phyloP scores from a whole-genome alignment of 176 grass and related monocot species.

The Carex kokanica region DNA sequence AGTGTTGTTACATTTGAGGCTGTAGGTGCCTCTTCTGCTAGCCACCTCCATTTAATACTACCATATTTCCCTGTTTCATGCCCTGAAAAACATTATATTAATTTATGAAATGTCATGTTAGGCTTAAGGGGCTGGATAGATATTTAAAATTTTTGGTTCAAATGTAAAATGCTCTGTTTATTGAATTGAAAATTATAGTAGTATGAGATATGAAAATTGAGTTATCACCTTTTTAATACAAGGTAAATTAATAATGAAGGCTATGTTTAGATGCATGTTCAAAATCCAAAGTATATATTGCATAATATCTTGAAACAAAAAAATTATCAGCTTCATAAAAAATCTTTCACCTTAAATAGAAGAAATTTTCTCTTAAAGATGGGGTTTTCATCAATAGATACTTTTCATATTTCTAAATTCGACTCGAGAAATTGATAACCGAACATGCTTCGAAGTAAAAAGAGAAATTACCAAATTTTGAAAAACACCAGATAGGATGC shows the following conservation, averaged over 20 bases:
- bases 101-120: background rate
- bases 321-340: background rate
- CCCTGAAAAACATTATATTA: background rate
- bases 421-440: background rate
- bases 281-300: background rate
- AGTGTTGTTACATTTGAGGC: slow-evolving; percentile 12
- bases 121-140: too few species aligned
- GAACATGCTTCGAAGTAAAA: background rate
- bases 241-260: background rate
- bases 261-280: background rate
- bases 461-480: background rate
- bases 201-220: background rate
- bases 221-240: background rate
- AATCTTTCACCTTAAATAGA: background rate
- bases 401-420: background rate
- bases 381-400: background rate
- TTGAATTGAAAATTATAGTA: background rate
- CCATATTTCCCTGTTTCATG: slow-evolving; percentile 16
- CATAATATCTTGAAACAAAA: background rate
- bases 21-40: slow-evolving; percentile 27
- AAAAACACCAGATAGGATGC: background rate
- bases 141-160: too few species aligned
- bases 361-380: background rate
- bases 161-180: background rate
- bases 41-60: slow-evolving; percentile 42